Evolutionary conservation across 768 basidiomycete species (phyloP).

Genomic region (Trichaptum fuscoviolaceum): DNA sequence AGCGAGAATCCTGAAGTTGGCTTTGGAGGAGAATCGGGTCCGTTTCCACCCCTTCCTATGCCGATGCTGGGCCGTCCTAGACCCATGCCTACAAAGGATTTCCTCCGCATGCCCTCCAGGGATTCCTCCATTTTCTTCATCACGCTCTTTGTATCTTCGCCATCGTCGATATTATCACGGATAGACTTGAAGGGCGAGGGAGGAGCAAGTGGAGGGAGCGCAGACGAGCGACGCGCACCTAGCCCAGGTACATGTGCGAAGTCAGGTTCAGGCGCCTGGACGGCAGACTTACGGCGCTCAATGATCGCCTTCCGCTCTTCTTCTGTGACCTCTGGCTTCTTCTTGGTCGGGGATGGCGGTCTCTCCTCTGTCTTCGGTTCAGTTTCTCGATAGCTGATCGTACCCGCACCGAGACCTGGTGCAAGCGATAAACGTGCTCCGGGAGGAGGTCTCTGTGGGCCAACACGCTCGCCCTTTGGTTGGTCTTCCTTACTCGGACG

Average conservation of each 20-base stretch:
- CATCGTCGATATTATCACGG: conserved; percentile 22
- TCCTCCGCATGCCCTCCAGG: conserved; percentile 31
- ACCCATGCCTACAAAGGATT: conserved; percentile 25
- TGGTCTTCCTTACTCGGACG: conserved; percentile 7
- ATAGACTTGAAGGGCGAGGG: conserved; percentile 15
- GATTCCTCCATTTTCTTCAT: conserved; percentile 33
- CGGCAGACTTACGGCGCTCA: conserved; percentile 56
- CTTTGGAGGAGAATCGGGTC: conserved; percentile 12
- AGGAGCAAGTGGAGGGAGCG: conserved; percentile 17
- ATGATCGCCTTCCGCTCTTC: conserved; percentile 56
- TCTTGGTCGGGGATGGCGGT: conserved; percentile 11
- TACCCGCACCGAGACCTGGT: conserved; percentile 5
- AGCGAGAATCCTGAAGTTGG: conserved; percentile 18
- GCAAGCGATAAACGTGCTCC: conserved; percentile 3
- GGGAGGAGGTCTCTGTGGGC: background rate
- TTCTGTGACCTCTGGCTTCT: conserved; percentile 30
- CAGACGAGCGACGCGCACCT: conserved; percentile 26
- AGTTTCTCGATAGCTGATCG: background rate
- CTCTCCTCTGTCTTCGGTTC: conserved; percentile 5
- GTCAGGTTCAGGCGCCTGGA: conserved; percentile 41
- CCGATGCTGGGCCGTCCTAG: conserved; percentile 13
- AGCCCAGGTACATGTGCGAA: conserved; percentile 53
- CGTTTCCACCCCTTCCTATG: conserved; percentile 12
- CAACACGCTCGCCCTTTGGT: conserved; percentile 12
- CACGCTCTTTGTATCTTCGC: conserved; percentile 28